phyloP scores from a whole-genome alignment of 192 early-diverging fungal genomes.

The Mortierella hygrophila region DNA sequence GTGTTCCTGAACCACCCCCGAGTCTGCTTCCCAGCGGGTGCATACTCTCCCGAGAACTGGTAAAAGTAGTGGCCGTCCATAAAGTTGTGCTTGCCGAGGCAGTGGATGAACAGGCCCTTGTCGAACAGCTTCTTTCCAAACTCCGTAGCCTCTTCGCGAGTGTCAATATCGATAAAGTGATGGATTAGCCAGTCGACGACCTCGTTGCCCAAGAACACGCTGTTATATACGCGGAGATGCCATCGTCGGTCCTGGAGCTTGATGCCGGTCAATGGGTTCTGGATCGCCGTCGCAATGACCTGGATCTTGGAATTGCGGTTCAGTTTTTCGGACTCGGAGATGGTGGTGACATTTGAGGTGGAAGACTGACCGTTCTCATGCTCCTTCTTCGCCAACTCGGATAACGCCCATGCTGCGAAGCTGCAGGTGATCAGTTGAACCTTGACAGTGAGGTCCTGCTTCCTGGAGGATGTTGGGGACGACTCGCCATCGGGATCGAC shows the following conservation, averaged over 20 bases:
- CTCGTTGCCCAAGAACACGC: slow-evolving; percentile 85
- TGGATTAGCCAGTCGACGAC: slow-evolving; percentile 90
- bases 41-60: slow-evolving; percentile 69
- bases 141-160: slow-evolving; percentile 79
- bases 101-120: slow-evolving; percentile 79
- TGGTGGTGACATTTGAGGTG: background rate
- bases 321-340: slow-evolving; percentile 26
- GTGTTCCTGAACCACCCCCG: slow-evolving; percentile 65
- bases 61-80: slow-evolving; percentile 95
- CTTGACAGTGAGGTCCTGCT: slow-evolving; percentile 53
- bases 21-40: slow-evolving; percentile 50
- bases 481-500: slow-evolving; percentile 55
- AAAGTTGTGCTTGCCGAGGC: slow-evolving; percentile 73
- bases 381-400: slow-evolving; percentile 42
- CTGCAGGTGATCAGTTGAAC: slow-evolving; percentile 52
- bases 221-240: slow-evolving; percentile 83
- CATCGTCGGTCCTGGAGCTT: slow-evolving; percentile 83
- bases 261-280: slow-evolving; percentile 75
- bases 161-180: slow-evolving; percentile 80
- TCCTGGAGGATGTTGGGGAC: slow-evolving; percentile 32
- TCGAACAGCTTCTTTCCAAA: slow-evolving; percentile 85
- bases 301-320: slow-evolving; percentile 57
- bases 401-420: slow-evolving; percentile 39
- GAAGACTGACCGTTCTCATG: slow-evolving; percentile 15
- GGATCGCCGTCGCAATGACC: slow-evolving; percentile 77